phyloP scores from a whole-genome alignment of 495 filamentous ascomycete genomes.

The Trichoderma reesei region DNA sequence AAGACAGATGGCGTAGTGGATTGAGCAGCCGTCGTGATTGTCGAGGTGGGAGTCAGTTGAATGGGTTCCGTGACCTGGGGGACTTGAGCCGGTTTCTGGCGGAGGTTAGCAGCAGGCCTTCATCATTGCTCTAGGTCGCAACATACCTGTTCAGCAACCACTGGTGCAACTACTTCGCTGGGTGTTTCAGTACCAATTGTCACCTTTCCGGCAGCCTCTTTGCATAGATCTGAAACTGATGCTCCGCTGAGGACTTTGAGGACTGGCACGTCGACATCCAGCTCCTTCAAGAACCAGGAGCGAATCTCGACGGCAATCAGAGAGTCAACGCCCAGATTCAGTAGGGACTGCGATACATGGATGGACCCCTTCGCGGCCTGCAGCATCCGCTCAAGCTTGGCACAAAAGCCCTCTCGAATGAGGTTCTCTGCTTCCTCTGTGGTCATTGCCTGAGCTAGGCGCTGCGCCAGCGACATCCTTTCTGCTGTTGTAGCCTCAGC shows the following conservation, averaged over 20 bases:
- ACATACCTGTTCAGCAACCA: no score
- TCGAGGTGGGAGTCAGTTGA: no score
- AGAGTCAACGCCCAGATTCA: slow-evolving; percentile 33
- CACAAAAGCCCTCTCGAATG: neutral
- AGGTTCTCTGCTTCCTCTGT: neutral
- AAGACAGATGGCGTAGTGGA: neutral
- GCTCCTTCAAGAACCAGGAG: slow-evolving; percentile 34
- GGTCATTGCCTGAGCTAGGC: neutral
- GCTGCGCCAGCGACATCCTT: neutral
- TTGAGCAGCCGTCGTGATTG: no score
- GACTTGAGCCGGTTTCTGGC: no score
- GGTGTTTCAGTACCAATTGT: no score
- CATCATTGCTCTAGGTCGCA: no score
- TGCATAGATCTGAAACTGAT: slow-evolving; percentile 24
- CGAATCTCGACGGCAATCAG: slow-evolving; percentile 40
- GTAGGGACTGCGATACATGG: neutral
- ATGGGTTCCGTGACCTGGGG: no score
- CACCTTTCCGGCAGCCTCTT: neutral
- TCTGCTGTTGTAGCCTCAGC: no score
- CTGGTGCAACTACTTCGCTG: no score
- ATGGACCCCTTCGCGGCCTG: neutral
- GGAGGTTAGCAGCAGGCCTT: no score
- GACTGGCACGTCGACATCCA: slow-evolving; percentile 37
- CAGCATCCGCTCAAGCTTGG: neutral
- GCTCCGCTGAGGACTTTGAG: slow-evolving; percentile 39